Percentiles rank a stretch among this genome's conserved stretches.
These are phyloP conservation scores for Sporisorium exsertum DNA, from an alignment of 1,284 basidiomycete genomes.

Conservation along the genomic window DNA sequence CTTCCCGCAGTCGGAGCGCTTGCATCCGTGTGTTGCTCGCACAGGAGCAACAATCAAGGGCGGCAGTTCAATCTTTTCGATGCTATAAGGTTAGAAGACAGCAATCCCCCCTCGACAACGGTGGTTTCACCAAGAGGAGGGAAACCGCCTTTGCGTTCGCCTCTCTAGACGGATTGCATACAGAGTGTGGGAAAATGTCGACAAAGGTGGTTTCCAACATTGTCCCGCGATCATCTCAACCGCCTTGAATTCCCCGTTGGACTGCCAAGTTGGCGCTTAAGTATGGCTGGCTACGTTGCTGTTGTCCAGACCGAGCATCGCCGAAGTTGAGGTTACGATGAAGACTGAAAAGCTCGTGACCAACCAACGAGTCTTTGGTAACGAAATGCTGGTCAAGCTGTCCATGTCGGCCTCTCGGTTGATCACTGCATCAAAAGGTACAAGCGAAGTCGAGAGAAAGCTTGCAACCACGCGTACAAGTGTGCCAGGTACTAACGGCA, in stretches of 20 bases:
- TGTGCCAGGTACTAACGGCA: too few species aligned
- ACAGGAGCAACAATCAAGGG: background rate
- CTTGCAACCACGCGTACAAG: background rate
- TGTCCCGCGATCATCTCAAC: conserved; percentile 2
- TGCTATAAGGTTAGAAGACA: conserved; percentile 1
- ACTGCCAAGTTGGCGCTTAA: background rate
- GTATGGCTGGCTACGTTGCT: background rate
- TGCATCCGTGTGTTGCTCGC: background rate
- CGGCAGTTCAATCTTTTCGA: background rate
- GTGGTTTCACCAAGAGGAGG: background rate
- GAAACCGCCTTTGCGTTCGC: too few species aligned
- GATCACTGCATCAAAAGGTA: background rate
- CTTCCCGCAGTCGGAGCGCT: background rate
- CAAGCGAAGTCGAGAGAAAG: background rate
- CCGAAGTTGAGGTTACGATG: background rate
- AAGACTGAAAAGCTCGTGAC: conserved; percentile 1
- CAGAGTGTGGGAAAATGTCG: background rate
- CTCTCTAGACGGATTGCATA: background rate
- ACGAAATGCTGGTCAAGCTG: too few species aligned
- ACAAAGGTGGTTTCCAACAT: background rate
- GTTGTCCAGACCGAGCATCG: too few species aligned
- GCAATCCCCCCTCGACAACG: background rate
- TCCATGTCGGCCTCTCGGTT: too few species aligned
- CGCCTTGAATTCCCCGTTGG: too few species aligned
- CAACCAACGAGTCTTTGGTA: background rate